Base-by-base conservation (phyloP, 2,329 filamentous ascomycete genomes). In the Diplocarpon mali region DNA sequence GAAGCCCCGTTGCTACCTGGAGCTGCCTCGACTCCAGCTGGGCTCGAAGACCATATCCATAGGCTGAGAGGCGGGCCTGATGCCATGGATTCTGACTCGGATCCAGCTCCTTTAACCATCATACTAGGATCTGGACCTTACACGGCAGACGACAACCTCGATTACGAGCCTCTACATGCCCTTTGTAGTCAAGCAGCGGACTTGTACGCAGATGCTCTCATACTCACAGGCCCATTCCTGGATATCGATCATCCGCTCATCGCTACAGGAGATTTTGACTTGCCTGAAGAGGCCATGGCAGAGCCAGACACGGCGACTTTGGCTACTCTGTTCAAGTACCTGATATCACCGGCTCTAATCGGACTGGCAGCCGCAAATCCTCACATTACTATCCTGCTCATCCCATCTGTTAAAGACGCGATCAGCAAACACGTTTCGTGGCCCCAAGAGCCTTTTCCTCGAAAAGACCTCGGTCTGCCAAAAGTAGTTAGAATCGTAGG, bases 161-260 rank as follows among this genome's bases (percentile, higher is more conserved):
- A 88, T 53, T 98, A 89, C 60, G 85, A 93, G 57, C 84, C 90
- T 7, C 69, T 98, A 1, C 80, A 88, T 57, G 78, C 85, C 27
- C 72, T 98, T 13, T 90, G 90, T 60, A 74, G 75, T 53, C 80
- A 82, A 56, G 88, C 89, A 8, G 79, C 78, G 13, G 78, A 86
- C 52, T 76, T 73, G 16, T 80, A 77, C 52, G 84, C 82, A 10
- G 92, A 98, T 61, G 76, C 78, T 2, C 67, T 98, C 24, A 73
- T 96, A 35, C 71, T 98, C 8, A 70, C 76, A 3, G 92, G 92
- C 0, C 92, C 92, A 0, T 95, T 98, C 62, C 72, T 98, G 53
- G 92, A 96, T 61, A 72, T 83, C 30, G 88, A 95, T 56, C 92
- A 98, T 61, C 90, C 92, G 0, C 70, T 93, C 20, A 76, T 98